Base-by-base conservation (phyloP, 1,284 basidiomycete genomes). In the Puccinia horiana region DNA sequence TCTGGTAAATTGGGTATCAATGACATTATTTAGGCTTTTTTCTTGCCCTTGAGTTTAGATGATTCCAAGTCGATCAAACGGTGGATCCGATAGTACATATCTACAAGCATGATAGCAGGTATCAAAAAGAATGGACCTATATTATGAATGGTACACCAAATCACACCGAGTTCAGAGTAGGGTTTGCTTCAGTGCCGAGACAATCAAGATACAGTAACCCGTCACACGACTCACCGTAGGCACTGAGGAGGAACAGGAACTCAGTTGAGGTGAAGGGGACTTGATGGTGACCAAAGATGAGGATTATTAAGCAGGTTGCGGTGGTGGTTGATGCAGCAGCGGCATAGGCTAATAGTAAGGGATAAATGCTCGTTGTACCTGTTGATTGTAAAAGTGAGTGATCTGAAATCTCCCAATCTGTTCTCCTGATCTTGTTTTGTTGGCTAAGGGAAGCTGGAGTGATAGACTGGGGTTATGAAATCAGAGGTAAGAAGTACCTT, bases 241-340 rank as follows among this genome's bases (percentile, higher is more conserved):
- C 32, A 54, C 67, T 80, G 18, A 72, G 67, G 52, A 80, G 65
- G 37, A 80, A 47, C 20, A 58, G 23, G 14, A 72, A 23, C 35
- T 70, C 49, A 23, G 37, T 56, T 16, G 44, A 20, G 29, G 29
- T 72, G 44, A 70, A 40, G 12, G 44, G 54, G 12, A 67, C 67
- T 40, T 72, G 37, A 58, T 37, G 49, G 4, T 67, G 35, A 5
- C 77, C 77, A 18, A 69, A 80, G 16, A 70, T 18, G n/a, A 80
- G 49, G 23, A 69, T 67, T 8, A 80, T 49, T 12, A 80, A 14
- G 49, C 63, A 54, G 23, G 77, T 80, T 61, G 77, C 44, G 11
- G 77, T 80, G 14, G 77, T 80, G 32, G 77, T 80, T 61, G 67
- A 52, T 44, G 77, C 77, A 26, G 77, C 77, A 52, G 77, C 77